These are phyloP conservation scores for Theobroma cacao DNA, from an alignment of 345 rosid genomes.

Conservation along the genomic window DNA sequence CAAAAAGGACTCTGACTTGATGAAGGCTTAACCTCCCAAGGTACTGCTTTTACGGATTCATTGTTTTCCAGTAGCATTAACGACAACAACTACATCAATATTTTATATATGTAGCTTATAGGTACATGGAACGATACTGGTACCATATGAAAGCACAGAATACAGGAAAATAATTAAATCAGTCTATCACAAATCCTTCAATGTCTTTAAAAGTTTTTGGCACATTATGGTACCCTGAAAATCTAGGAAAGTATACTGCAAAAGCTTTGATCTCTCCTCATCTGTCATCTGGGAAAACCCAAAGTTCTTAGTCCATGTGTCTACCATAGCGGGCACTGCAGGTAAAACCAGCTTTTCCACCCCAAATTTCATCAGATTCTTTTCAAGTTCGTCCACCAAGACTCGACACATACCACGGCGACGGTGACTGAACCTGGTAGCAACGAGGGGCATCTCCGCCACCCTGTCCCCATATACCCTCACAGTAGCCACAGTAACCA, in stretches of 20 bases:
- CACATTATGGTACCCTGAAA: conserved; percentile 52
- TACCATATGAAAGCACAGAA: neutral
- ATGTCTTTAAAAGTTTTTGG: conserved; percentile 35
- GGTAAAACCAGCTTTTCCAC: conserved; percentile 52
- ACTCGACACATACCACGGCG: conserved; percentile 50
- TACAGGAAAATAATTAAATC: neutral
- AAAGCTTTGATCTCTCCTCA: conserved; percentile 33
- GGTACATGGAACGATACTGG: neutral
- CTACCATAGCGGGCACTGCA: conserved; percentile 34
- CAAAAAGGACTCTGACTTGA: too few relatives aligned
- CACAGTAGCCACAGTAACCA: conserved; percentile 49
- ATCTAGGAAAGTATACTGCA: conserved; percentile 37
- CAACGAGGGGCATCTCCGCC: conserved; percentile 59
- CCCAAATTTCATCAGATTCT: conserved; percentile 46
- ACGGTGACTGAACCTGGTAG: conserved; percentile 41
- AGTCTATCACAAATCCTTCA: neutral
- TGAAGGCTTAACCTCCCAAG: too few relatives aligned
- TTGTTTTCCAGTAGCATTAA: neutral
- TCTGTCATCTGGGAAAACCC: conserved; percentile 43
- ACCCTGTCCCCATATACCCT: conserved; percentile 58
- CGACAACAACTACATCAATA: neutral
- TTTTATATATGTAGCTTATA: neutral
- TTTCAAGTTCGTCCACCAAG: conserved; percentile 48
- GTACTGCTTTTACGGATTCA: too few relatives aligned
- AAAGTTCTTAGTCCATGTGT: conserved; percentile 47